phyloP scores from a whole-genome alignment of 192 early-diverging fungal species.

The Dissophora ornata region DNA sequence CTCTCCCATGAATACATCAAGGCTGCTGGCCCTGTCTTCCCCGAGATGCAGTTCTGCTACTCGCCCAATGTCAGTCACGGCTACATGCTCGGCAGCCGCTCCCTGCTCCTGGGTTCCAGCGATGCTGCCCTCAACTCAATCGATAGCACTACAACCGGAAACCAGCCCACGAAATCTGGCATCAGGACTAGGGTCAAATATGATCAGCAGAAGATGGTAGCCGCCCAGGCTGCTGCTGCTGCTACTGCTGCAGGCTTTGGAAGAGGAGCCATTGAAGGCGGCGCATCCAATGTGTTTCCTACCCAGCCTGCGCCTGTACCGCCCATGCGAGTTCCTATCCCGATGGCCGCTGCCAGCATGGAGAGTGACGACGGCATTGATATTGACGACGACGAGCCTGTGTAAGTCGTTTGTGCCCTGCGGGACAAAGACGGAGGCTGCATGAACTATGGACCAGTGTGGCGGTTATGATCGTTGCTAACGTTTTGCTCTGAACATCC shows the following conservation, averaged over 20 bases:
- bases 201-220: slow-evolving; percentile 52
- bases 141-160: slow-evolving; percentile 1
- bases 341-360: slow-evolving; percentile 38
- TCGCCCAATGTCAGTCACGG: slow-evolving; percentile 62
- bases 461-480: no score
- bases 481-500: neutral
- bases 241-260: slow-evolving; percentile 57
- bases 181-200: slow-evolving; percentile 41
- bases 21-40: slow-evolving; percentile 65
- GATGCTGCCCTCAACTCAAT: slow-evolving; percentile 9
- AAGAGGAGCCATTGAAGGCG: slow-evolving; percentile 38
- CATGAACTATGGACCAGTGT: no score
- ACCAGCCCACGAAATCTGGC: slow-evolving; percentile 15
- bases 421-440: no score
- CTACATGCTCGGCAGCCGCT: slow-evolving; percentile 35
- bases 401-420: slow-evolving; percentile 34
- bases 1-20: slow-evolving; percentile 73
- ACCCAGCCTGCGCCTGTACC: slow-evolving; percentile 38
- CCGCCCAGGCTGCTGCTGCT: slow-evolving; percentile 63
- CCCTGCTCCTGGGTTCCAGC: slow-evolving; percentile 10
- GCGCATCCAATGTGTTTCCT: slow-evolving; percentile 14
- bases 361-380: slow-evolving; percentile 76
- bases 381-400: slow-evolving; percentile 70
- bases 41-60: slow-evolving; percentile 69
- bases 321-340: slow-evolving; percentile 32